These are phyloP conservation scores for Trichophyton mentagrophytes DNA, from an alignment of 2,329 filamentous ascomycete genomes.

Conservation along the genomic window DNA sequence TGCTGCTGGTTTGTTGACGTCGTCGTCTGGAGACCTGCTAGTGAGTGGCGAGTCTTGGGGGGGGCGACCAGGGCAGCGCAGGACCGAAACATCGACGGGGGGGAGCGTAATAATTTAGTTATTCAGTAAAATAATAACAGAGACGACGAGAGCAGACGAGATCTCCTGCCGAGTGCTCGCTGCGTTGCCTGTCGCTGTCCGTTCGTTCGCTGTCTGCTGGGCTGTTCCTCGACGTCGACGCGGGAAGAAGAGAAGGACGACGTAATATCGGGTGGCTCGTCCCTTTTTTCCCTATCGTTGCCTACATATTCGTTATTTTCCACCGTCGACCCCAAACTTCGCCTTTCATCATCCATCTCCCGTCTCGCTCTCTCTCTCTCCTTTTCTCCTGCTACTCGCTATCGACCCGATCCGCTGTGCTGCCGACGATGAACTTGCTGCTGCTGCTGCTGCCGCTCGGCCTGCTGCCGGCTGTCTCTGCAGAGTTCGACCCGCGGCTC, in stretches of 20 bases:
- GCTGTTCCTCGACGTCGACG: too few species aligned
- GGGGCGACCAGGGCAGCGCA: background rate
- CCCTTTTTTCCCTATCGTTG: background rate
- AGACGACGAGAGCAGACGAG: too few species aligned
- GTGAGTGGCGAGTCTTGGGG: background rate
- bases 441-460: conserved; percentile 2
- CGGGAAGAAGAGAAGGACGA: background rate
- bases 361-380: background rate
- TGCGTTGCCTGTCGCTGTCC: background rate
- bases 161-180: background rate
- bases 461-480: background rate
- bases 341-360: background rate
- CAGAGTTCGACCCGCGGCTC: conserved; percentile 34
- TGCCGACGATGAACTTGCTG: background rate
- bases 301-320: background rate
- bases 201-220: too few species aligned
- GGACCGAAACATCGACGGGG: background rate
- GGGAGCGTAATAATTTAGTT: background rate
- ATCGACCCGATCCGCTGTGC: background rate
- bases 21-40: too few species aligned
- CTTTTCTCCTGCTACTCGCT: background rate
- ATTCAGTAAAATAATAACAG: background rate
- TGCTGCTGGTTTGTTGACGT: background rate
- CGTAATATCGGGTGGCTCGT: background rate
- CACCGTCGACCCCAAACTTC: background rate